A percentile compares a stretch with the other conserved stretches of the same genome.
phyloP scores from a whole-genome alignment of 345 rosid species.

The Mallotus nudiflorus region DNA sequence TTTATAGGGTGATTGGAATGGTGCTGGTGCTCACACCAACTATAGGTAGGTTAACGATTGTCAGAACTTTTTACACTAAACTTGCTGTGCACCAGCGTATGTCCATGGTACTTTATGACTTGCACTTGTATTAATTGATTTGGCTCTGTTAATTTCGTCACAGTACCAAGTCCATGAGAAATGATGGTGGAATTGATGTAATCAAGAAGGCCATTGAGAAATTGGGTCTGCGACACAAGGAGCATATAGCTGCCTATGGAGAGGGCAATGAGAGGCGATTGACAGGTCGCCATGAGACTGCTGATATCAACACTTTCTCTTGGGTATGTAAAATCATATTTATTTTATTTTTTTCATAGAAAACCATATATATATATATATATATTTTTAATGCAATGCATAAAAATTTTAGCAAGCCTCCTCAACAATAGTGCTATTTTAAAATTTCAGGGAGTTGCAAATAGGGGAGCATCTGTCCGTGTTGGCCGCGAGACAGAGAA shows the following conservation, averaged over 20 bases:
- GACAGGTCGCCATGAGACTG: conserved; percentile 83
- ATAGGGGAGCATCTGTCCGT: conserved; percentile 81
- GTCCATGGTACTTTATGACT: too few relatives aligned
- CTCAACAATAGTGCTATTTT: too few relatives aligned
- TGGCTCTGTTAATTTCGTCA: too few relatives aligned
- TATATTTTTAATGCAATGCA: background rate
- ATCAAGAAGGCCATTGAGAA: conserved; percentile 80
- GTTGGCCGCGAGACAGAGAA: conserved; percentile 82
- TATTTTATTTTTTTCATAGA: background rate
- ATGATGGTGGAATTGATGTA: conserved; percentile 57
- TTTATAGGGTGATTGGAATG: conserved; percentile 87
- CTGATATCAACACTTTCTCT: conserved; percentile 69
- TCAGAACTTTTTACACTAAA: background rate
- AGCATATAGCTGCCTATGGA: conserved; percentile 78
- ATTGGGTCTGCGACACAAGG: conserved; percentile 64
- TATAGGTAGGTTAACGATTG: conserved; percentile 45
- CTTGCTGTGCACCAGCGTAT: too few relatives aligned
- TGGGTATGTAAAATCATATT: conserved; percentile 49
- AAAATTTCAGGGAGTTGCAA: conserved; percentile 65
- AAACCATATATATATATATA: too few relatives aligned
- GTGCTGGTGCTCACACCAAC: conserved; percentile 94
- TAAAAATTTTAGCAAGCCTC: too few relatives aligned
- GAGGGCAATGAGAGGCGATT: conserved; percentile 78
- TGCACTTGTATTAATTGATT: background rate
- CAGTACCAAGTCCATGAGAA: conserved; percentile 87